Conservation (phyloP, 2,329 filamentous ascomycete species). For the Fusarium subtropicale region DNA sequence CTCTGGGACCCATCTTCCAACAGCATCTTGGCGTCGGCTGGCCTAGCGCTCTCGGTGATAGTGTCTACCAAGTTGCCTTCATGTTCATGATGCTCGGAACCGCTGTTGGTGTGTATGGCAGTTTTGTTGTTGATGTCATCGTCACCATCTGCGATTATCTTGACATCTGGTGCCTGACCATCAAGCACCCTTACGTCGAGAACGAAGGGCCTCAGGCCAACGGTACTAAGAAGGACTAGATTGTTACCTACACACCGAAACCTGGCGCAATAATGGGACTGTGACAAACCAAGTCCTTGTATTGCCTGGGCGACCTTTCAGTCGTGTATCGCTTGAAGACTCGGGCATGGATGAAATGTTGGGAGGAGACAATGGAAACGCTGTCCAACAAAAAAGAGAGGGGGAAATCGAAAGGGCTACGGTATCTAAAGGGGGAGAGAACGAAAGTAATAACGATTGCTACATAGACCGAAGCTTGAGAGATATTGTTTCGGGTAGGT, state of each 20-base stretch:
- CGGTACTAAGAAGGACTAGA: slow-evolving; percentile 55
- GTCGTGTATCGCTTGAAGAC: background rate
- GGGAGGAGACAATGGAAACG: slow-evolving; percentile 5
- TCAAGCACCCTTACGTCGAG: slow-evolving; percentile 81
- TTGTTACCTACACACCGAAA: background rate
- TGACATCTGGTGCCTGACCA: slow-evolving; percentile 98
- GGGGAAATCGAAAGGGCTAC: background rate
- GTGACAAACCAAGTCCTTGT: background rate
- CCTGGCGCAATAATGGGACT: background rate
- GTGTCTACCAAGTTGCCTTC: slow-evolving; percentile 90
- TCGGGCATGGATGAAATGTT: background rate
- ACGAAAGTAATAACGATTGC: slow-evolving; percentile 7
- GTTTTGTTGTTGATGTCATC: slow-evolving; percentile 97
- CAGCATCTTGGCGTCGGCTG: slow-evolving; percentile 73
- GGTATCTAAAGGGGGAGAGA: slow-evolving; percentile 18
- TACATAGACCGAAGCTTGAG: slow-evolving; percentile 20
- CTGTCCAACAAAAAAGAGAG: background rate
- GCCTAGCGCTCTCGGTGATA: slow-evolving; percentile 79
- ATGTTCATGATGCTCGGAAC: slow-evolving; percentile 89
- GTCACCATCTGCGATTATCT: slow-evolving; percentile 98
- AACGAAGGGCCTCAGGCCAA: slow-evolving; percentile 47
- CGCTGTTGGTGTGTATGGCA: slow-evolving; percentile 91
- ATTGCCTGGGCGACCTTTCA: background rate
- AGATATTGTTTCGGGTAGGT: slow-evolving; percentile 1
- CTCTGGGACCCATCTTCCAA: slow-evolving; percentile 76